Evolutionary conservation across 208 protist genomes (phyloP).

Genomic region (Trypanosomatidae sp.): DNA sequence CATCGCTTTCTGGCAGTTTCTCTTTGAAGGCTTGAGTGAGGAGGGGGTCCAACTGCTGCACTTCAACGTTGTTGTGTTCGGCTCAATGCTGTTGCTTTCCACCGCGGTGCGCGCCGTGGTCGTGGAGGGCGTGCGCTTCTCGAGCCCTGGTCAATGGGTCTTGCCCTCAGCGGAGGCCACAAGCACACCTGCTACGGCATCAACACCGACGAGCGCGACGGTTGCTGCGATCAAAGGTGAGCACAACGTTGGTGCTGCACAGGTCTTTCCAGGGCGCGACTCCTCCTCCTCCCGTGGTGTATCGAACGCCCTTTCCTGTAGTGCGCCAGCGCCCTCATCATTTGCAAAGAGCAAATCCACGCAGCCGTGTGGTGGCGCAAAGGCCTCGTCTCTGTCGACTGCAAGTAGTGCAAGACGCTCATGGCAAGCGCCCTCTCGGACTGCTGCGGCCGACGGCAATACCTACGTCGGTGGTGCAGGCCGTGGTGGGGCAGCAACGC

Average conservation of each 20-base stretch:
- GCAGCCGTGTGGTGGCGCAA: background rate
- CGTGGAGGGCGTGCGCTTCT: slow-evolving; percentile 13
- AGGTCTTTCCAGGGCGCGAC: background rate
- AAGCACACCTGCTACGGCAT: background rate
- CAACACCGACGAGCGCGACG: background rate
- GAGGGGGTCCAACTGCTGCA: slow-evolving; percentile 18
- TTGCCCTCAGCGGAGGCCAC: background rate
- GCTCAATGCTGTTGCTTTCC: slow-evolving; percentile 23
- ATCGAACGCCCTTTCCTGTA: background rate
- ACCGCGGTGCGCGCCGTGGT: slow-evolving; percentile 16
- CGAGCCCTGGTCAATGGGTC: background rate
- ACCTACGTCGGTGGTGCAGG: background rate
- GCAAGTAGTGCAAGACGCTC: background rate
- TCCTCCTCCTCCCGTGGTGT: background rate
- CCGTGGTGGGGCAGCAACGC: background rate
- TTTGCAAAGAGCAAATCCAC: background rate
- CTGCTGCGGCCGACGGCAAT: background rate
- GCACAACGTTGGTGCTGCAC: background rate
- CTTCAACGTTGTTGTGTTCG: slow-evolving; percentile 25
- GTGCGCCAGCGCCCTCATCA: background rate
- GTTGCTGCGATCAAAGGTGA: background rate
- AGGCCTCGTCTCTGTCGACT: background rate
- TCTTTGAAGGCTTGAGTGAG: slow-evolving; percentile 17
- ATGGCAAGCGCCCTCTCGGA: background rate
- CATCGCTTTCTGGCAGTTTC: slow-evolving; percentile 16